A percentile compares a stretch with the other conserved stretches of the same genome.
Evolutionary conservation across 2,329 filamentous ascomycete species (phyloP).

Genomic region (Daldinia sp.): DNA sequence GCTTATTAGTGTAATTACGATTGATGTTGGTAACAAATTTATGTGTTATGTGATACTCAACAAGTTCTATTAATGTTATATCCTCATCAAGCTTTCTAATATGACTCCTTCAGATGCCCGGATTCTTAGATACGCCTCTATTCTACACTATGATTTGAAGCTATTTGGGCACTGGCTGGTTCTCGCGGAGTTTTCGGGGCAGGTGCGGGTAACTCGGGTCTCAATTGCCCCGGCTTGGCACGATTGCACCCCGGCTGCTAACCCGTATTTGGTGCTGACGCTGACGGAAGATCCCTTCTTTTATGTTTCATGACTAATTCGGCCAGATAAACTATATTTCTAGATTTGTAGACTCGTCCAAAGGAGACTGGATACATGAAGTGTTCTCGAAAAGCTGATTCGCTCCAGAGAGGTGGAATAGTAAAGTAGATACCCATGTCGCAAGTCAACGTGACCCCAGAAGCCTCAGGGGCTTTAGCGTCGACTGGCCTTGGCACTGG

Average conservation of each 20-base stretch:
- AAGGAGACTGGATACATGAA: not conserved
- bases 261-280: conserved; percentile 1
- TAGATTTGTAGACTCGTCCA: not conserved
- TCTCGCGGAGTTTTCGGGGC: conserved; percentile 27
- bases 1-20: too few relatives aligned
- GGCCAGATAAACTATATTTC: not conserved
- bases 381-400: not conserved
- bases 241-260: not conserved
- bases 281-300: conserved; percentile 2
- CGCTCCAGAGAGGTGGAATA: not conserved
- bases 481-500: not conserved
- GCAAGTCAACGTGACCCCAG: conserved; percentile 5
- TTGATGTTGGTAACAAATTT: too few relatives aligned
- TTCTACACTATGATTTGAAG: not conserved
- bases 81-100: not conserved
- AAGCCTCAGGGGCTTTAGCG: not conserved
- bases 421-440: conserved; percentile 12
- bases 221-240: conserved; percentile 17
- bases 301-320: not conserved
- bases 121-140: not conserved
- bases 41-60: not conserved
- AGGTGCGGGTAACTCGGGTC: conserved; percentile 13
- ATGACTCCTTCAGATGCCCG: not conserved
- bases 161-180: not conserved
- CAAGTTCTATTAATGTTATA: not conserved